Base-by-base conservation (phyloP, 345 rosid species). In the Xanthoceras sorbifolium region DNA sequence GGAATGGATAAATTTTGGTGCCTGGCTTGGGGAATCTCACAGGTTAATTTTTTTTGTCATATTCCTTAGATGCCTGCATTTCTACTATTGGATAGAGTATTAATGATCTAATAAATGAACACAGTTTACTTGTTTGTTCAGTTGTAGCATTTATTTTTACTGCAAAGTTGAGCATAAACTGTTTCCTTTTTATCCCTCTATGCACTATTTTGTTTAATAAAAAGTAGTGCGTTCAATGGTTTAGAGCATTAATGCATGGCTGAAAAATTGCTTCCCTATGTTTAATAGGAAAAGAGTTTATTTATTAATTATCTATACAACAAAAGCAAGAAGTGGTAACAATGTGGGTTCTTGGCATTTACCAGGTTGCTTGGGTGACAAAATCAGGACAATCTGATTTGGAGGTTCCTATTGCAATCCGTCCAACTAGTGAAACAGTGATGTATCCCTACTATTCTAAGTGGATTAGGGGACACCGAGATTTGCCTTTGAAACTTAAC, bases 391-490 rank as follows among this genome's bases (percentile, higher is more conserved):
- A 93, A 83, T 88, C 94, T 67, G 97, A 92, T 36, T 82, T 96
- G 90, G 99, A 93, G 81, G 84, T 89, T 68, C 98, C 97, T 9
- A 88, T 96, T 82, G 99, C 99, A 0, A 91, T 96, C 78, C 97
- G 98, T 54, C 99, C 99, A 61, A 96, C 99, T 48, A 96, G 98
- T 83, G 99, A 96, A 88, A 96, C 98, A 6, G 99, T 92, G 60
- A 96, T 96, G 99, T 91, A 93, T 83, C 99, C 99, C 42, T 96
- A 86, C 87, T 96, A 83, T 81, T 90, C 98, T 72, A 96, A 96
- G 86, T 96, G 99, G 99, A 92, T 96, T 54, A 90, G 99, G 81
- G 97, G 99, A 9, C 99, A 93, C 80, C 93, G 98, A 42, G 99
- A 96, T 83, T 84, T 96, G 84, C 99, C 99, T 74, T 79, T 96